Percentiles rank a stretch among this genome's conserved stretches.
Conservation (phyloP, 441 rosid genomes). For the Mallotus japonicus region DNA sequence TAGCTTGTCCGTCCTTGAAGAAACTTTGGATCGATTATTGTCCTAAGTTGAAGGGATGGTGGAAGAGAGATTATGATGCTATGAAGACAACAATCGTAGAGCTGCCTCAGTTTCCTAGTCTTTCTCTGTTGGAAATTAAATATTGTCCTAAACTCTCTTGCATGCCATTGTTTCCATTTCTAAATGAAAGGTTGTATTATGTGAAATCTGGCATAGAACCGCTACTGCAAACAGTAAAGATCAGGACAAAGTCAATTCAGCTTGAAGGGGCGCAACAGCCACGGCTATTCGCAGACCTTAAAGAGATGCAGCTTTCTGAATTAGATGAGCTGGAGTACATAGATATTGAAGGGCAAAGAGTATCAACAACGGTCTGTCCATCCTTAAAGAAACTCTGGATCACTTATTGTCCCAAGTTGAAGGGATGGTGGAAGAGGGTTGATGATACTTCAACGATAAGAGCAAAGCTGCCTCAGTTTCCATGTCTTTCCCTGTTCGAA, state of each 20-base stretch:
- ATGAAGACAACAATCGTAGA: too few relatives aligned
- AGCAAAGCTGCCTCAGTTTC: constrained; percentile 10
- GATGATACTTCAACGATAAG: neutral
- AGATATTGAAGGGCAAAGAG: neutral
- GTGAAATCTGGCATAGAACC: neutral
- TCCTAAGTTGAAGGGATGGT: constrained; percentile 18
- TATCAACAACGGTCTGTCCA: neutral
- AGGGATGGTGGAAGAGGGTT: constrained; percentile 23
- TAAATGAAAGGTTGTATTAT: neutral
- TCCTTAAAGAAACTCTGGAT: neutral
- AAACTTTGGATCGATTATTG: neutral
- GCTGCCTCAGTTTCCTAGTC: constrained; percentile 19
- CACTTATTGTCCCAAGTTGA: neutral
- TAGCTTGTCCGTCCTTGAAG: constrained; percentile 5
- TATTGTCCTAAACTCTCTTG: constrained; percentile 21
- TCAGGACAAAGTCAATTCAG: neutral
- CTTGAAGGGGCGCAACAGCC: neutral
- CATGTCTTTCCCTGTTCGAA: constrained; percentile 15
- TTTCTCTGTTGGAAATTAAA: constrained; percentile 10
- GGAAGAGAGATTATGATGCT: neutral
- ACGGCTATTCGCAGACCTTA: neutral
- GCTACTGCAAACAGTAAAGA: constrained; percentile 5
- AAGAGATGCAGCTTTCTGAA: neutral
- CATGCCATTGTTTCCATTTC: constrained; percentile 27
- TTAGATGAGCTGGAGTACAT: constrained; percentile 2